Evolutionary conservation across 1,139 yeast genomes (phyloP).

Genomic region (Wickerhamomyces sp.): DNA sequence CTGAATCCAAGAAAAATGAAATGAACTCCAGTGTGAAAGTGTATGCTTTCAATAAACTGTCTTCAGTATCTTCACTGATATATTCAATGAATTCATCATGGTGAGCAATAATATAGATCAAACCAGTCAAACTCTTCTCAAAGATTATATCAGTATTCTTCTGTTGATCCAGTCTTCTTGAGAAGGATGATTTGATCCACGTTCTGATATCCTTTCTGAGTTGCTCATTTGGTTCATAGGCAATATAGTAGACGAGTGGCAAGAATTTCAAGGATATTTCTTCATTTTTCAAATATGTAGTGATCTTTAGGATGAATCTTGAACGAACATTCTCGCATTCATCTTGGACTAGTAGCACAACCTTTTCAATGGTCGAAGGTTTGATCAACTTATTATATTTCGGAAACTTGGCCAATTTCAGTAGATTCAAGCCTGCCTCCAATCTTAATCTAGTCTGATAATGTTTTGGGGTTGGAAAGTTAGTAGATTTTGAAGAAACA

Average conservation of each 20-base stretch:
- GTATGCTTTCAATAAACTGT: slow-evolving; percentile 34
- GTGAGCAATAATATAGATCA: slow-evolving; percentile 70
- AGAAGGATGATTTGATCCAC: slow-evolving; percentile 69
- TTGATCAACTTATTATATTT: slow-evolving; percentile 48
- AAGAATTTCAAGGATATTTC: slow-evolving; percentile 60
- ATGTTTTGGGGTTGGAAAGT: slow-evolving; percentile 59
- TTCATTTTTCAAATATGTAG: slow-evolving; percentile 47
- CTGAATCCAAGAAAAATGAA: slow-evolving; percentile 51
- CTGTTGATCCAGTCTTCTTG: slow-evolving; percentile 28
- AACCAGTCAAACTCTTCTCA: slow-evolving; percentile 63
- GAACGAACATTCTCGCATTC: slow-evolving; percentile 53
- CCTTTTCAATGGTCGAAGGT: slow-evolving; percentile 45
- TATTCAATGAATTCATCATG: slow-evolving; percentile 61
- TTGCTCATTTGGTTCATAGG: slow-evolving; percentile 61
- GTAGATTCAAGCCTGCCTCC: slow-evolving; percentile 59
- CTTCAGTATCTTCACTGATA: slow-evolving; percentile 25
- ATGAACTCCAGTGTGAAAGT: slow-evolving; percentile 55
- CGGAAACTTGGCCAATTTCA: slow-evolving; percentile 60
- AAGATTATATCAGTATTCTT: slow-evolving; percentile 40
- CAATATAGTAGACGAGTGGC: slow-evolving; percentile 65
- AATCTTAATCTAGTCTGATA: slow-evolving; percentile 61
- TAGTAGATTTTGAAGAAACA: slow-evolving; percentile 40
- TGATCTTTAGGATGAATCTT: slow-evolving; percentile 46
- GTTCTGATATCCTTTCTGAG: slow-evolving; percentile 49
- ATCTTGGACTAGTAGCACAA: slow-evolving; percentile 66